These are phyloP conservation scores for Cutaneotrichosporon spelunceum DNA, from an alignment of 1,284 basidiomycete species.

Conservation along the genomic window DNA sequence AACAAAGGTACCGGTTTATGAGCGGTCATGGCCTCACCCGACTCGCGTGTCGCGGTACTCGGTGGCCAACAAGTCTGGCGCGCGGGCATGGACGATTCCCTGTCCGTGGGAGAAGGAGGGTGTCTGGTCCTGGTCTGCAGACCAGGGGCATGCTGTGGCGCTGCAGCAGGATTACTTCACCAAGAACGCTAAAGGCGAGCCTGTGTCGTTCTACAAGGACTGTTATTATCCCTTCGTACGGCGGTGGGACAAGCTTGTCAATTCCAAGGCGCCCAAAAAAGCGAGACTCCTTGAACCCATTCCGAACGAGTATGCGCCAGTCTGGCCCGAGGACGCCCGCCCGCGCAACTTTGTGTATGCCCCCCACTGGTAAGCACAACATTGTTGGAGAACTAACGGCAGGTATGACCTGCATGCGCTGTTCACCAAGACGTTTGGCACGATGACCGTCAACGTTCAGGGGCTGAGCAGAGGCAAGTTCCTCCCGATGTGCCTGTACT, in stretches of 20 bases:
- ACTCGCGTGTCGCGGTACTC: conserved; percentile 55
- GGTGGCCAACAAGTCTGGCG: conserved; percentile 56
- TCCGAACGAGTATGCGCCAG: conserved; percentile 87
- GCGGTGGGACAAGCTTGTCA: conserved; percentile 67
- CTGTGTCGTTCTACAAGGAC: conserved; percentile 80
- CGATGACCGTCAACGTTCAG: conserved; percentile 85
- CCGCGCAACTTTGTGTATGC: conserved; percentile 76
- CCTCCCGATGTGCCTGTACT: conserved; percentile 72
- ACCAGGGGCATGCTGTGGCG: conserved; percentile 67
- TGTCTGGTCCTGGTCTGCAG: conserved; percentile 84
- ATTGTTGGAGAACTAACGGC: conserved; percentile 54
- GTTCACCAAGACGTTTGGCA: conserved; percentile 74
- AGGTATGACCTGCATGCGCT: conserved; percentile 78
- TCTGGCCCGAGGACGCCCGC: conserved; percentile 64
- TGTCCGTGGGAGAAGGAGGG: conserved; percentile 90
- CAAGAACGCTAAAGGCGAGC: conserved; percentile 61
- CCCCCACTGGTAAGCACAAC: conserved; percentile 70
- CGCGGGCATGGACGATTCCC: conserved; percentile 65
- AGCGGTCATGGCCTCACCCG: conserved; percentile 78
- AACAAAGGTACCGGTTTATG: conserved; percentile 68
- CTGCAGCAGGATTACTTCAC: conserved; percentile 83
- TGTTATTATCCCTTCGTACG: conserved; percentile 79
- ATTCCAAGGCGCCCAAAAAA: conserved; percentile 40
- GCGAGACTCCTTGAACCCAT: conserved; percentile 77
- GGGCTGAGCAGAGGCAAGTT: conserved; percentile 82